phyloP scores from a whole-genome alignment of 768 basidiomycete species.

The Boletus sp. region DNA sequence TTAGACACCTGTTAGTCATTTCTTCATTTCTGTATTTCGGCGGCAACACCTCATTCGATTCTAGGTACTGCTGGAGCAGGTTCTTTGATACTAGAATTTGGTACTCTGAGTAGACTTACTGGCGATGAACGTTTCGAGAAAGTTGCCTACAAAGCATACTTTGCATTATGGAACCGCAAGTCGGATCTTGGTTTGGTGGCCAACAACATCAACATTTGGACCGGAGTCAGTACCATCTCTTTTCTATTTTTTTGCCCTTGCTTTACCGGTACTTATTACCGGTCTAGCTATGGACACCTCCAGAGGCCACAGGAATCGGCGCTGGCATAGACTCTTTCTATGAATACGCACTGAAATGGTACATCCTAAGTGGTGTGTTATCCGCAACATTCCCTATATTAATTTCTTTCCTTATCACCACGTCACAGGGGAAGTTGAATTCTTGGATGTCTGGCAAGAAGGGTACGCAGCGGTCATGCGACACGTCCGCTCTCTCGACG shows the following conservation, averaged over 20 bases:
- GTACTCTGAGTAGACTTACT: conserved; percentile 86
- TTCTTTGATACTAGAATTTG: conserved; percentile 91
- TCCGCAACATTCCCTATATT: neutral
- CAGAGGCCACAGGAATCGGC: conserved; percentile 79
- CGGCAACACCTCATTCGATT: conserved; percentile 4
- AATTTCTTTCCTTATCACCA: neutral
- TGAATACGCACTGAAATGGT: conserved; percentile 93
- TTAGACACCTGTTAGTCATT: conserved; percentile 73
- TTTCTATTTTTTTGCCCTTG: neutral
- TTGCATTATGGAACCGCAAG: conserved; percentile 89
- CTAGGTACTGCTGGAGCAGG: conserved; percentile 90
- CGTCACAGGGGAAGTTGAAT: conserved; percentile 65
- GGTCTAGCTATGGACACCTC: conserved; percentile 61
- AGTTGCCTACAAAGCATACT: conserved; percentile 85
- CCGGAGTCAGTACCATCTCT: conserved; percentile 54
- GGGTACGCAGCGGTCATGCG: conserved; percentile 83
- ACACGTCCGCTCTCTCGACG: conserved; percentile 75
- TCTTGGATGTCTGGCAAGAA: conserved; percentile 82
- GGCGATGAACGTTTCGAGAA: conserved; percentile 88
- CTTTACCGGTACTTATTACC: conserved; percentile 5
- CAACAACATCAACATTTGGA: conserved; percentile 82
- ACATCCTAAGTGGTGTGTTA: conserved; percentile 71
- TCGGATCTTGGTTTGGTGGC: conserved; percentile 83
- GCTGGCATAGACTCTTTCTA: conserved; percentile 96
- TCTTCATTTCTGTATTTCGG: conserved; percentile 11